Percentiles rank a stretch among this genome's conserved stretches.
Conservation (phyloP, 768 basidiomycete genomes). For the Rhodosporidiobolus odoratus region DNA sequence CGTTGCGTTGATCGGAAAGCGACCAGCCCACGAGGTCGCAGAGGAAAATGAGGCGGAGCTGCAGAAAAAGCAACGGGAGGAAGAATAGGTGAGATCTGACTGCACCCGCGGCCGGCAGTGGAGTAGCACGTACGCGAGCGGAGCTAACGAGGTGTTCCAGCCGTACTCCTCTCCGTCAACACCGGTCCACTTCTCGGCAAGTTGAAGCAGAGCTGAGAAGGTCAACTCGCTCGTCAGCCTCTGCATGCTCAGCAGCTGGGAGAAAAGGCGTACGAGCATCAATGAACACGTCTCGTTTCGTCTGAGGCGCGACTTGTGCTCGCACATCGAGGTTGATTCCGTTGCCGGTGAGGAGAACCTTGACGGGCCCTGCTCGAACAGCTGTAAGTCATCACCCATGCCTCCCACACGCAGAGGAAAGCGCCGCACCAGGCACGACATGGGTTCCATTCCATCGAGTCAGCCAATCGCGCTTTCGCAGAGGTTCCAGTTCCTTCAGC, state of each 20-base stretch:
- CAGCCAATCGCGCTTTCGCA: conserved; percentile 19
- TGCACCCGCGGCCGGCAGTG: neutral
- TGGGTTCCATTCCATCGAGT: conserved; percentile 30
- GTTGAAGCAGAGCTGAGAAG: conserved; percentile 18
- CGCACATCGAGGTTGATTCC: conserved; percentile 34
- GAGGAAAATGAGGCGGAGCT: conserved; percentile 24
- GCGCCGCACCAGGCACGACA: conserved; percentile 8
- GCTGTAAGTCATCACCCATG: neutral
- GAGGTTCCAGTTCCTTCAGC: conserved; percentile 9
- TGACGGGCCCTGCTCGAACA: conserved; percentile 13
- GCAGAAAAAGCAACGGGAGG: neutral
- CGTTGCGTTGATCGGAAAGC: neutral
- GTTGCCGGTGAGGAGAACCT: conserved; percentile 33
- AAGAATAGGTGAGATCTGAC: neutral
- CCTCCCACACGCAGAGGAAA: neutral
- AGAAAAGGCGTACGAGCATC: conserved; percentile 15
- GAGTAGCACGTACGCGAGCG: conserved; percentile 10
- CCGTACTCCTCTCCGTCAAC: conserved; percentile 3
- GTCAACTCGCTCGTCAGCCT: neutral
- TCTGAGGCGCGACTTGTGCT: conserved; percentile 3
- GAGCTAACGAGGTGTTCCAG: conserved; percentile 28
- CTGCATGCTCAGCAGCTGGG: too few relatives aligned
- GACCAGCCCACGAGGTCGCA: conserved; percentile 17
- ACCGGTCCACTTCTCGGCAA: conserved; percentile 17
- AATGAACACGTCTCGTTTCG: conserved; percentile 16